Base-by-base conservation (phyloP, 1,284 basidiomycete species). In the Cystobasidium pallidum region DNA sequence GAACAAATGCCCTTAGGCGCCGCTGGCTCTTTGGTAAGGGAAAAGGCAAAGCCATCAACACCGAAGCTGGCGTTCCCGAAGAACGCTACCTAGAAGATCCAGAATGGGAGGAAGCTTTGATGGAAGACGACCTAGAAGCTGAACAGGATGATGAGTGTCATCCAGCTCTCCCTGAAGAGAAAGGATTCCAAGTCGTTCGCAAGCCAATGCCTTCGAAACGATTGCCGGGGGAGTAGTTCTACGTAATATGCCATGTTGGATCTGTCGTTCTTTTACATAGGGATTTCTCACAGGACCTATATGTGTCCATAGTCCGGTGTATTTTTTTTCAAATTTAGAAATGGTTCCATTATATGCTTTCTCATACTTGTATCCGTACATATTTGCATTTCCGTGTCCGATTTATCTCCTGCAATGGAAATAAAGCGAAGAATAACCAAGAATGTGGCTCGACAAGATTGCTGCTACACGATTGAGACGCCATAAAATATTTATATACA, bases 11-110 rank as follows among this genome's bases (percentile, higher is more conserved):
- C 24, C 15, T 58, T 2, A 41, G 52, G 17, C 59, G 61, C 17
- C 59, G 61, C 2, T 71, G 68, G 68, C 45, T 59, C 2, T 71
- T 71, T 45, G 59, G 47, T 8, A 62, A 47, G 30, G 36, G 61
- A 30, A 71, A 71, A 41, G 39, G 45, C 36, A 71, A 45, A 47
- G 11, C 39, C 21, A 66, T 17, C 3, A 21, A 30, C 10, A 36
- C 64, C 2, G 36, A 52, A 17, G 64, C 45, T 28, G 47, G 24
- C 45, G 52, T 54, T 13, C 51, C 30, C 17, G 49, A 57, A 34
- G 64, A 66, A 55, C 32, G 36, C n/a, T 43, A 66, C 30, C 51
- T 55, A 36, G 49, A 11, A 30, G 62, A 64, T 7, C 64, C 52
- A 32, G 64, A 66, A 4, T 54, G 52, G 52, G 49, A 55, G 36